A percentile compares a stretch with the other conserved stretches of the same genome.
Conservation (phyloP, 2,329 filamentous ascomycete genomes). For the Verticillium zaregamsianum region DNA sequence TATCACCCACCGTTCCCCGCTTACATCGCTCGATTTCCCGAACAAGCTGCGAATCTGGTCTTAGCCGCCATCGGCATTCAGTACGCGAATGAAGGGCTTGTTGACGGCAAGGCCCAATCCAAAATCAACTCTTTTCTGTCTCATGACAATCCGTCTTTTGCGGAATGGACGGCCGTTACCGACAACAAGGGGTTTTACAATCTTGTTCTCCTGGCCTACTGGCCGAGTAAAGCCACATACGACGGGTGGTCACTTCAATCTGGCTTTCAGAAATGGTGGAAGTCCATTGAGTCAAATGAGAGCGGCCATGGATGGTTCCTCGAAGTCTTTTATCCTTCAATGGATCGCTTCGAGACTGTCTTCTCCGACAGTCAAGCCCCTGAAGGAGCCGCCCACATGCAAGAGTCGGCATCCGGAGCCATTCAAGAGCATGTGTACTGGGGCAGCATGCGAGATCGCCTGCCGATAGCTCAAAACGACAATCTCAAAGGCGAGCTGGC, state of each 20-base stretch:
- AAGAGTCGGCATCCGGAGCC: conserved; percentile 27
- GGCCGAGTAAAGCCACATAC: conserved; percentile 23
- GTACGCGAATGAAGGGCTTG: conserved; percentile 1
- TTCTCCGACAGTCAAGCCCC: conserved; percentile 18
- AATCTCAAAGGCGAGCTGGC: conserved; percentile 19
- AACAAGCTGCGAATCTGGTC: conserved; percentile 9
- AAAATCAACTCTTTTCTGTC: conserved; percentile 9
- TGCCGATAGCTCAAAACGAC: conserved; percentile 33
- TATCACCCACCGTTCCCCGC: conserved; percentile 12
- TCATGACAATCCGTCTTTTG: conserved; percentile 4
- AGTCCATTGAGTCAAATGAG: conserved; percentile 17
- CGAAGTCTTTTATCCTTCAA: conserved; percentile 34
- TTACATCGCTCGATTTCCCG: conserved; percentile 12
- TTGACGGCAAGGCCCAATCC: conserved; percentile 3
- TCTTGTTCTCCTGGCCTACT: conserved; percentile 30
- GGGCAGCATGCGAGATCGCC: conserved; percentile 40
- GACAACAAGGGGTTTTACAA: conserved; percentile 12
- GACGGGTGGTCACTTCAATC: conserved; percentile 25
- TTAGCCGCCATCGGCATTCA: conserved; percentile 14
- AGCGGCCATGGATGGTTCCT: conserved; percentile 33
- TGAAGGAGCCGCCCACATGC: conserved; percentile 37
- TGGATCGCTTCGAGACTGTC: conserved; percentile 39
- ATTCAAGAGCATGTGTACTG: conserved; percentile 41
- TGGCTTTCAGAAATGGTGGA: conserved; percentile 34
- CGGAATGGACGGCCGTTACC: conserved; percentile 11